Base-by-base conservation (phyloP, 2,329 filamentous ascomycete genomes). In the Penicillium sp. region DNA sequence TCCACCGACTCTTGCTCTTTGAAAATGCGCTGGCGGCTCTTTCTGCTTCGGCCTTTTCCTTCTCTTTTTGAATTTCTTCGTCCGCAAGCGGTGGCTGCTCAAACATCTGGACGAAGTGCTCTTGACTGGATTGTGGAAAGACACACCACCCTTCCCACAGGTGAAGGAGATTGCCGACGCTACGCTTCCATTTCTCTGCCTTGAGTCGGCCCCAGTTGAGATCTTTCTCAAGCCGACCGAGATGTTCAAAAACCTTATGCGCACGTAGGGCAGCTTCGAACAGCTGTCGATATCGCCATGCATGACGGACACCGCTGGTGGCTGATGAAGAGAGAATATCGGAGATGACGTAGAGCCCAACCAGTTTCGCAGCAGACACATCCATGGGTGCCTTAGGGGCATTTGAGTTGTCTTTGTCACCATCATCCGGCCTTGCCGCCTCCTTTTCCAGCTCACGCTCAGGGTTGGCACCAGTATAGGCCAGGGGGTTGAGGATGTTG, bases 151-250 rank as follows among this genome's bases (percentile, higher is more conserved):
- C 76, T 68, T 84, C 81, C 82, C 89, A 94, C 31, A 90, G 74
- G 42, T 81, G 79, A 8, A 94, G 74, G 2, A 94, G 78, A 5
- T 84, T 78, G 2, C 81, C 80, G 35, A 94, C 79, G 62, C 87
- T 90, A 44, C 89, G 82, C 69, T 88, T 89, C 88, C 89, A 94
- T 71, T 92, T 92, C 56, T 94, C 89, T 3, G 86, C 86, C 18
- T 89, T 86, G 55, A 96, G 75, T 1, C 89, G 83, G 9, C 92
- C 92, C 90, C 91, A 95, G 40, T 80, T 79, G 20, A 88, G 74
- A 48, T 83, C 84, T 61, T 87, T 85, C 7, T 90, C 84, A 53
- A 95, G 80, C 49, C 81, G 75, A 1, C 91, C 91, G 3, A 96
- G 79, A 40, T 81, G 79, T 63, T 89, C 87, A 63, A 96, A 95